Percentiles rank a stretch among this genome's conserved stretches.
Evolutionary conservation across 2,329 filamentous ascomycete species (phyloP).

Genomic region (Colletotrichum sp.): DNA sequence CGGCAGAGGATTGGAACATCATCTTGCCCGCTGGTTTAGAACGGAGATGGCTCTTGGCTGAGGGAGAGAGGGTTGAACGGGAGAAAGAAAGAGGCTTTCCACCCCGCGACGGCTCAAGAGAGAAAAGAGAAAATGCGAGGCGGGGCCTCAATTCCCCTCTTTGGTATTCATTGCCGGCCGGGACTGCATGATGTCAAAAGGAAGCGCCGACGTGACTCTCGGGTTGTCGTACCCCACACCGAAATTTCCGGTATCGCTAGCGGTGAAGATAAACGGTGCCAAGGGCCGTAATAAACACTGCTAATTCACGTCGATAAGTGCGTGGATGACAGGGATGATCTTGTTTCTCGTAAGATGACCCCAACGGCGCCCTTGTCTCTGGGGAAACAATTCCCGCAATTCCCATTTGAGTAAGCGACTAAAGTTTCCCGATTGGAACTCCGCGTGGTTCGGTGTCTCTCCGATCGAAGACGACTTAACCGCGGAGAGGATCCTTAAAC

Average conservation of each 20-base stretch:
- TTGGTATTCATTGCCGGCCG: not conserved
- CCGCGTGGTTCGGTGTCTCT: not conserved
- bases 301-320: not conserved
- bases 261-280: slow-evolving; percentile 6
- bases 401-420: not conserved
- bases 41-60: not conserved
- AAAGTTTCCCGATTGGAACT: not conserved
- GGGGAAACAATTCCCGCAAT: slow-evolving; percentile 3
- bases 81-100: not conserved
- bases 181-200: not conserved
- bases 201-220: not conserved
- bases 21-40: not conserved
- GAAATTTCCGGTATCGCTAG: slow-evolving; percentile 19
- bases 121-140: not conserved
- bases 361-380: not conserved
- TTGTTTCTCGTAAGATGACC: slow-evolving; percentile 3
- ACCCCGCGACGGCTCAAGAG: not conserved
- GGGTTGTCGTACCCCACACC: slow-evolving; percentile 6
- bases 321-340: slow-evolving; percentile 2
- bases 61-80: not conserved
- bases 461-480: not conserved
- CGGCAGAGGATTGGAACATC: slow-evolving; percentile 10
- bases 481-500: not conserved
- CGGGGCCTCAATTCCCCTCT: not conserved
- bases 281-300: not conserved